Evolutionary conservation across 2,329 filamentous ascomycete species (phyloP), one percentile per base, ranked within the genome.

Genomic region (Neofusicoccum kwambonambiense): DNA sequence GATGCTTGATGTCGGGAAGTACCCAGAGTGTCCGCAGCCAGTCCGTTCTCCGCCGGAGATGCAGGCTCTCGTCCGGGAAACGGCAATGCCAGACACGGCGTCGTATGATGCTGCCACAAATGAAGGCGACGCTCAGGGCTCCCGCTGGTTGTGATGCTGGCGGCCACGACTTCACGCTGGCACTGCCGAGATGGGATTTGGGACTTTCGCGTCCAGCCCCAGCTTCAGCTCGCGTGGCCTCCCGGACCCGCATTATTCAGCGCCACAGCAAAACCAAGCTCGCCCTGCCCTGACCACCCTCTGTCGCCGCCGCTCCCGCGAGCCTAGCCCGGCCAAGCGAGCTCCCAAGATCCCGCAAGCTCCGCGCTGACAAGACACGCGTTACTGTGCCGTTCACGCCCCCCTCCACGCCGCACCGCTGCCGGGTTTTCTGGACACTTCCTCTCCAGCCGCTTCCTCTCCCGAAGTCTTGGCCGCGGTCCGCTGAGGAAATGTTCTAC

Each of bases 401-500:
- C 56, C 56, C 19, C 22, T 31, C 63, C 19, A 41, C 62, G 27
- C 61, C 64, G 56, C 49, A 58, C 27, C 27, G 27, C 27, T 7
- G 27, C 27, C 27, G 27, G 1, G 4, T 31, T 31, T 31, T 31
- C 27, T 31, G 27, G 27, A 7, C 27, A 31, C 27, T 39, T 42
- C 42, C 44, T n/a, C 37, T 35, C 17, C 35, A n/a, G 12, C 50
- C 6, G 27, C 44, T 17, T 13, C 69, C 62, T 67, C 54, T 42
- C 17, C 31, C 12, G 34, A 39, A 39, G 11, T 4, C 13, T 11
- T 39, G 17, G 35, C 47, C 31, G 17, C 27, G 27, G 47, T n/a
- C 41, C 56, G 42, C 19, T 15, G 17, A 41, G 12, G 34, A 27
- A 34, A 93, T 96, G 89, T 97, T 97, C 78, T 93, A 93, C 75